A percentile compares a stretch with the other conserved stretches of the same genome.
These are phyloP conservation scores for Tetraselmis striata DNA, from an alignment of 139 green algal genomes.

Conservation along the genomic window DNA sequence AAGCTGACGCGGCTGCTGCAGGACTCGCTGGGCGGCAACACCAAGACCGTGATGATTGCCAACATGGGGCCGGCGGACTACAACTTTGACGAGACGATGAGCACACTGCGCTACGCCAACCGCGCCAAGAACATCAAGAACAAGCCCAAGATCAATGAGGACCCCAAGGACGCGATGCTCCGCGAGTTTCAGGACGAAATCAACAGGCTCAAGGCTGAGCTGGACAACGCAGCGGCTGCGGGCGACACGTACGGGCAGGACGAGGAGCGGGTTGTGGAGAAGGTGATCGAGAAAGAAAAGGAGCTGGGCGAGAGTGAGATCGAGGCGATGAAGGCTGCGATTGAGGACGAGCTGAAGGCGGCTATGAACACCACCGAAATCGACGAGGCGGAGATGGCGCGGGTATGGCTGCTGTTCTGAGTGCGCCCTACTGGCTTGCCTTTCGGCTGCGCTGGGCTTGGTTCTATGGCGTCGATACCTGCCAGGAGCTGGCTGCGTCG, in stretches of 20 bases:
- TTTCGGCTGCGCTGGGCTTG: too few species aligned
- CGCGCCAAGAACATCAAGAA: slow-evolving; percentile 85
- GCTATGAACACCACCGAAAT: not conserved
- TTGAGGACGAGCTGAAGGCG: not conserved
- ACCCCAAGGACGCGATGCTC: slow-evolving; percentile 81
- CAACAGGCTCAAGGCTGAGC: slow-evolving; percentile 53
- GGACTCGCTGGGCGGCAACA: slow-evolving; percentile 75
- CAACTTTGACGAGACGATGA: slow-evolving; percentile 78
- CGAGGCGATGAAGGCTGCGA: not conserved
- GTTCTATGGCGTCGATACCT: too few species aligned
- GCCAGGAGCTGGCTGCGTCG: too few species aligned
- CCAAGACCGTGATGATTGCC: slow-evolving; percentile 79
- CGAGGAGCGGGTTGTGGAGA: slow-evolving; percentile 32
- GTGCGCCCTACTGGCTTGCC: too few species aligned
- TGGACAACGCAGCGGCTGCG: slow-evolving; percentile 20
- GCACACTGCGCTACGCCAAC: slow-evolving; percentile 66
- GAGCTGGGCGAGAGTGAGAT: slow-evolving; percentile 4
- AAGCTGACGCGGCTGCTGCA: slow-evolving; percentile 41
- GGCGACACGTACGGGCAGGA: slow-evolving; percentile 11
- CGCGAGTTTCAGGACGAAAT: slow-evolving; percentile 73
- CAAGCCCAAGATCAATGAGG: slow-evolving; percentile 80
- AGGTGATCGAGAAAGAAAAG: slow-evolving; percentile 22
- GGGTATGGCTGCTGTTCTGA: too few species aligned
- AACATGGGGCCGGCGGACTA: slow-evolving; percentile 68
- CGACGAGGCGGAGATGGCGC: not conserved